Percentiles rank a stretch among this genome's conserved stretches.
Conservation (phyloP, 176 grass and related monocot genomes). For the Carex littledalei region DNA sequence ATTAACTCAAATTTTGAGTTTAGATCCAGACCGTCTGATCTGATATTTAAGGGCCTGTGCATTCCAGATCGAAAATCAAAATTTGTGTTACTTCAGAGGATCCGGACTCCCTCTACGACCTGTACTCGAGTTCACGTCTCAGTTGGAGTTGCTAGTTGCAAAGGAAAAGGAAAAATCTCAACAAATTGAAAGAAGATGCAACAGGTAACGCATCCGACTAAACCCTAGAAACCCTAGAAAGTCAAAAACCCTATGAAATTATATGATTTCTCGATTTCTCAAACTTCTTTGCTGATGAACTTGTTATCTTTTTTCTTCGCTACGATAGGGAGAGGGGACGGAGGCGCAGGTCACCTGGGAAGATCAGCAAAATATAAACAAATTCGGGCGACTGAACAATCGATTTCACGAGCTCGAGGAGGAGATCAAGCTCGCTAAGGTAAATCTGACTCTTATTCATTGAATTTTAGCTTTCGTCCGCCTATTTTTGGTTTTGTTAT, state of each 20-base stretch:
- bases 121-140: not conserved
- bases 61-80: too few relatives aligned
- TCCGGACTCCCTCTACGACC: not conserved
- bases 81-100: too few relatives aligned
- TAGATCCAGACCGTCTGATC: too few relatives aligned
- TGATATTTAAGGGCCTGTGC: too few relatives aligned
- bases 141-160: not conserved
- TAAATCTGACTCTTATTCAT: not conserved
- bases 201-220: slow-evolving; percentile 5
- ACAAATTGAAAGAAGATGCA: slow-evolving; percentile 2
- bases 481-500: not conserved
- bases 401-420: slow-evolving; percentile 77
- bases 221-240: slow-evolving; percentile 4
- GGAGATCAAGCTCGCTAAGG: slow-evolving; percentile 91
- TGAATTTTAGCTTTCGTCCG: not conserved
- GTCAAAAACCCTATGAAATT: not conserved
- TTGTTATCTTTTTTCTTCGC: not conserved
- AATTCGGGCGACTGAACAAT: slow-evolving; percentile 87
- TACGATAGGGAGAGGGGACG: slow-evolving; percentile 56
- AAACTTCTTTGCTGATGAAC: not conserved
- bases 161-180: not conserved
- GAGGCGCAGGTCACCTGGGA: slow-evolving; percentile 96
- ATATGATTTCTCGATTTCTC: not conserved
- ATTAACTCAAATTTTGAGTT: too few relatives aligned
- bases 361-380: slow-evolving; percentile 97